Conservation (phyloP, 176 grass and related monocot genomes). For the Poa pratensis region DNA sequence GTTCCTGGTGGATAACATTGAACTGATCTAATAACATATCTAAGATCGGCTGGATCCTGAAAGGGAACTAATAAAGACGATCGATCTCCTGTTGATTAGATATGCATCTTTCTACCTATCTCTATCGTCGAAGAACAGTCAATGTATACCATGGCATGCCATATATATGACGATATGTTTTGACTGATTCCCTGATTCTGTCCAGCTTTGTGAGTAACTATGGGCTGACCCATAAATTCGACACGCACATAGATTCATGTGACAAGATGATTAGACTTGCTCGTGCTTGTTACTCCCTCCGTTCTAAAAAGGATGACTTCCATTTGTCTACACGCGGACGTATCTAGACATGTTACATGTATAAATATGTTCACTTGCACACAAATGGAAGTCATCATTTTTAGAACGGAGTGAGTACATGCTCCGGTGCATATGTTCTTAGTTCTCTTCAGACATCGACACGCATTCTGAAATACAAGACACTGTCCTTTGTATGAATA, state of each 20-base stretch:
- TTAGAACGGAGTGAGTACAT: neutral
- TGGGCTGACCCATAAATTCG: constrained; percentile 1
- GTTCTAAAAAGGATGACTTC: too few species aligned
- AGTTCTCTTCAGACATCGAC: neutral
- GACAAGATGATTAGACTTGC: neutral
- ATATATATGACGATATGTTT: neutral
- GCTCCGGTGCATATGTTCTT: neutral
- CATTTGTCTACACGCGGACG: too few species aligned
- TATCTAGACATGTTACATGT: too few species aligned
- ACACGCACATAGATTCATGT: constrained; percentile 13
- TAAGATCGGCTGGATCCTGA: neutral
- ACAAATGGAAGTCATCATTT: too few species aligned
- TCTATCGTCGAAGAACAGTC: constrained; percentile 14
- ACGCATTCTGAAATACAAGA: neutral
- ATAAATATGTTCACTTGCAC: too few species aligned
- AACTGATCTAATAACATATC: neutral
- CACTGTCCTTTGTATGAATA: neutral
- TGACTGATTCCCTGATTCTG: neutral
- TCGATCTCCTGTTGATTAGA: neutral
- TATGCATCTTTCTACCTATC: constrained; percentile 13
- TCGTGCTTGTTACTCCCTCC: neutral
- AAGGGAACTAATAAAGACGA: neutral
- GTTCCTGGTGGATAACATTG: neutral
- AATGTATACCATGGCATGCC: neutral
- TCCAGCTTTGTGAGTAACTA: neutral